Percentiles rank a stretch among this genome's conserved stretches.
Conservation (phyloP, 176 grass and related monocot genomes). For the Thalia dealbata region DNA sequence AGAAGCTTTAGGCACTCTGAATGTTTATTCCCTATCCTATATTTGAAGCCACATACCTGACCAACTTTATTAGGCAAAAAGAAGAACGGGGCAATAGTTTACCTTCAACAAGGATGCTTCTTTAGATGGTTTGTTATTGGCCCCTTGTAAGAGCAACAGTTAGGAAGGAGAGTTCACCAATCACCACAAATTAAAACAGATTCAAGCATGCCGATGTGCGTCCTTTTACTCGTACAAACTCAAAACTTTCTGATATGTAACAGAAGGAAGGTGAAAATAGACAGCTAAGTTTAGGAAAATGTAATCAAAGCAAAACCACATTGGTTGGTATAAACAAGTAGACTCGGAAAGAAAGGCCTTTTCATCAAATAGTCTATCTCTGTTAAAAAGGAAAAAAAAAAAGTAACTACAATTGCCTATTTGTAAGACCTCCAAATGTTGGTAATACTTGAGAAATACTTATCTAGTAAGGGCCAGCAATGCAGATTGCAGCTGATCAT, state of each 20-base stretch:
- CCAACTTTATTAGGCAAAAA: too few species aligned
- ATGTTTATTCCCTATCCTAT: too few species aligned
- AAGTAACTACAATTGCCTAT: background rate
- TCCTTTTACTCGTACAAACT: background rate
- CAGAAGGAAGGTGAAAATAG: background rate
- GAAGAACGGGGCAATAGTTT: too few species aligned
- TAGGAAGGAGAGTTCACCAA: background rate
- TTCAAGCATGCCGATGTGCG: background rate
- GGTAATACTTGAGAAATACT: background rate
- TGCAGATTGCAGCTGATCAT: slow-evolving; percentile 51
- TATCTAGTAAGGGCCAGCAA: slow-evolving; percentile 33
- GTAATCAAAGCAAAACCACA: background rate
- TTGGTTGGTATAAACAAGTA: background rate
- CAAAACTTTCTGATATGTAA: background rate
- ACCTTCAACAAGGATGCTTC: too few species aligned
- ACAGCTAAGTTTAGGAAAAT: background rate
- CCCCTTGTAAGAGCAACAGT: too few species aligned
- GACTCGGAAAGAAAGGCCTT: background rate
- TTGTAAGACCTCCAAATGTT: background rate
- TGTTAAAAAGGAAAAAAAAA: background rate
- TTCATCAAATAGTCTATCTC: background rate
- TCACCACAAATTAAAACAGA: background rate
- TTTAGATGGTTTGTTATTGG: too few species aligned
- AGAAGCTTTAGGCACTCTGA: too few species aligned
- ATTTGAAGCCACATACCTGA: too few species aligned